Evolutionary conservation across 345 rosid genomes (phyloP).

Genomic region (Theobroma cacao): DNA sequence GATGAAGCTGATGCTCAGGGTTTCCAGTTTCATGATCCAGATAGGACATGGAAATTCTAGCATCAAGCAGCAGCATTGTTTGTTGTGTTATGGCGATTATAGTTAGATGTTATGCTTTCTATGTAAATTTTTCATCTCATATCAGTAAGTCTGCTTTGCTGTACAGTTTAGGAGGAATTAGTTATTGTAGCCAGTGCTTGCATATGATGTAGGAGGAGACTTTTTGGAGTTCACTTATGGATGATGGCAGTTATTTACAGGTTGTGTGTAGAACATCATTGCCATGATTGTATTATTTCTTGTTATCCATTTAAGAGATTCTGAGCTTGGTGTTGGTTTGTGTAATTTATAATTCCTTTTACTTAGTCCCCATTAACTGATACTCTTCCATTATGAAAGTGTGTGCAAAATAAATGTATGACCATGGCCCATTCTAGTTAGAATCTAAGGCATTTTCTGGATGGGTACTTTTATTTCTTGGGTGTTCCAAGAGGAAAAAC

Average conservation of each 20-base stretch:
- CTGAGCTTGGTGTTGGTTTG: neutral
- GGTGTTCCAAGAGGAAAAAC: too few species aligned
- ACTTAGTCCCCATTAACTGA: neutral
- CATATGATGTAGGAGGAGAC: neutral
- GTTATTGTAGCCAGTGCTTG: neutral
- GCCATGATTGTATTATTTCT: neutral
- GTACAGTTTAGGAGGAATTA: neutral
- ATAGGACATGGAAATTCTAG: neutral
- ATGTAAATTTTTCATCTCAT: neutral
- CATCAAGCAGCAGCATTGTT: neutral
- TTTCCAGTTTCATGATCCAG: neutral
- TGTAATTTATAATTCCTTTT: neutral
- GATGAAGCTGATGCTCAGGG: neutral
- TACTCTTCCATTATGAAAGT: neutral
- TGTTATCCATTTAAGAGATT: neutral
- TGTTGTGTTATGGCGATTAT: neutral
- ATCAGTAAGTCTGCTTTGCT: neutral
- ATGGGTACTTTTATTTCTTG: too few species aligned
- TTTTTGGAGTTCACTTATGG: neutral
- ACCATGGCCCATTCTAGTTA: too few species aligned
- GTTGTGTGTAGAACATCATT: neutral
- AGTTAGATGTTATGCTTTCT: neutral
- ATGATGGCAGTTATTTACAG: neutral
- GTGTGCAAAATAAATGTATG: too few species aligned
- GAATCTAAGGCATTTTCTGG: too few species aligned